Evolutionary conservation across 2,329 filamentous ascomycete species (phyloP).

Genomic region (Zymoseptoria crescenta): DNA sequence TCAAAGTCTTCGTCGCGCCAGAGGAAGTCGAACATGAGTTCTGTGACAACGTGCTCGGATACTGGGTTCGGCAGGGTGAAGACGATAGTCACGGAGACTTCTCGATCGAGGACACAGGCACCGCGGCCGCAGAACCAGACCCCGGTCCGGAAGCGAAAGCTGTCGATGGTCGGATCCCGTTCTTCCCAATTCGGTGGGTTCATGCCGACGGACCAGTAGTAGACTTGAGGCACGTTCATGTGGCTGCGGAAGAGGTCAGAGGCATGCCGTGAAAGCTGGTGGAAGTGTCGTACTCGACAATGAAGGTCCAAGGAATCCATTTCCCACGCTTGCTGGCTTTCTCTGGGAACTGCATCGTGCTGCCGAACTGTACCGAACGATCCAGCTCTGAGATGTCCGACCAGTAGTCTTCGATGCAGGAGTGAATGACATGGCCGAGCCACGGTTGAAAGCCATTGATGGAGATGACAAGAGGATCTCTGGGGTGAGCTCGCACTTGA

Average conservation of each 20-base stretch:
- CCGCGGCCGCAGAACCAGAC: conserved; percentile 30
- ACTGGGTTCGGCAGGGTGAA: conserved; percentile 27
- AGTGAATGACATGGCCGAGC: conserved; percentile 28
- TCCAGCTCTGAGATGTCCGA: conserved; percentile 28
- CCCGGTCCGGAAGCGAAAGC: conserved; percentile 27
- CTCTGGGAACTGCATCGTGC: conserved; percentile 31
- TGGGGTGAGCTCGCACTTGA: conserved; percentile 24
- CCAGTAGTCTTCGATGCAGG: conserved; percentile 29
- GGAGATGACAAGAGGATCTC: conserved; percentile 24
- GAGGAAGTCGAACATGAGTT: conserved; percentile 28
- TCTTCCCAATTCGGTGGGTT: conserved; percentile 20
- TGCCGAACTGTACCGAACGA: conserved; percentile 29
- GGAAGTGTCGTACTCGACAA: conserved; percentile 21
- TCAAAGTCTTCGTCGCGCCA: conserved; percentile 28
- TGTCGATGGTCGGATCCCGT: conserved; percentile 21
- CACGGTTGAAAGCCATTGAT: conserved; percentile 30
- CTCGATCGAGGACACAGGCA: conserved; percentile 25
- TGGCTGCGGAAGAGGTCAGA: conserved; percentile 14
- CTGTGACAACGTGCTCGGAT: conserved; percentile 28
- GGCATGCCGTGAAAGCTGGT: background rate
- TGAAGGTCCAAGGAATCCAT: conserved; percentile 31
- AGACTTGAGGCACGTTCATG: conserved; percentile 34
- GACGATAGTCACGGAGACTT: conserved; percentile 28
- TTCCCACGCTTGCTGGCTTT: conserved; percentile 24
- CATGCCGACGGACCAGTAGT: conserved; percentile 31